These are phyloP conservation scores for Boletus edulis DNA, from an alignment of 768 basidiomycete species.

Conservation along the genomic window DNA sequence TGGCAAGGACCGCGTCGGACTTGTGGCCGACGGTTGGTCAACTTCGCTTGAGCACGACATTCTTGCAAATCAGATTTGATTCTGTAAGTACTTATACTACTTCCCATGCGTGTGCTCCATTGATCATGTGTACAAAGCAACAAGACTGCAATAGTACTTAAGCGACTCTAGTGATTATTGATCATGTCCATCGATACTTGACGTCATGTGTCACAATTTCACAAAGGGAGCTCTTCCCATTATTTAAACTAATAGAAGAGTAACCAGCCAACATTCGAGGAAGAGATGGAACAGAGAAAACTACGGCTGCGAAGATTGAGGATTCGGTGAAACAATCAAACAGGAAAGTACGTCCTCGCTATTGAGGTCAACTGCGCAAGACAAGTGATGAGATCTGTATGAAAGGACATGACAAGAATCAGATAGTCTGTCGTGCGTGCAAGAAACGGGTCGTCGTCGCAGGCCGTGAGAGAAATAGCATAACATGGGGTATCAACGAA, in stretches of 20 bases:
- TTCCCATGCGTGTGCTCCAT: too few species aligned
- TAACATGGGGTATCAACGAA: constrained; percentile 32
- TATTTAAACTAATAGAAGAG: constrained; percentile 16
- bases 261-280: constrained; percentile 18
- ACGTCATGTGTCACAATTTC: constrained; percentile 18
- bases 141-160: not conserved
- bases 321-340: constrained; percentile 11
- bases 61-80: not conserved
- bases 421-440: constrained; percentile 37
- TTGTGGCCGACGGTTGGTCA: not conserved
- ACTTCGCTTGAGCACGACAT: constrained; percentile 19
- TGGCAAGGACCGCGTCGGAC: not conserved
- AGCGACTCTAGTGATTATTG: constrained; percentile 14
- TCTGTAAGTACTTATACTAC: too few species aligned
- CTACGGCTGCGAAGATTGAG: constrained; percentile 15
- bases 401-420: constrained; percentile 28
- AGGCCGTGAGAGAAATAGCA: constrained; percentile 35
- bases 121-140: not conserved
- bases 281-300: constrained; percentile 3
- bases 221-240: constrained; percentile 25
- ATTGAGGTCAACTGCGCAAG: constrained; percentile 25
- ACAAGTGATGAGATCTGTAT: constrained; percentile 16
- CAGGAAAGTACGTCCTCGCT: constrained; percentile 12
- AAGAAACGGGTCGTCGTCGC: constrained; percentile 30
- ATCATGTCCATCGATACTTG: constrained; percentile 12